Evolutionary conservation across 192 early-diverging fungal genomes (phyloP).

Genomic region (Dimargaris cristalligena): DNA sequence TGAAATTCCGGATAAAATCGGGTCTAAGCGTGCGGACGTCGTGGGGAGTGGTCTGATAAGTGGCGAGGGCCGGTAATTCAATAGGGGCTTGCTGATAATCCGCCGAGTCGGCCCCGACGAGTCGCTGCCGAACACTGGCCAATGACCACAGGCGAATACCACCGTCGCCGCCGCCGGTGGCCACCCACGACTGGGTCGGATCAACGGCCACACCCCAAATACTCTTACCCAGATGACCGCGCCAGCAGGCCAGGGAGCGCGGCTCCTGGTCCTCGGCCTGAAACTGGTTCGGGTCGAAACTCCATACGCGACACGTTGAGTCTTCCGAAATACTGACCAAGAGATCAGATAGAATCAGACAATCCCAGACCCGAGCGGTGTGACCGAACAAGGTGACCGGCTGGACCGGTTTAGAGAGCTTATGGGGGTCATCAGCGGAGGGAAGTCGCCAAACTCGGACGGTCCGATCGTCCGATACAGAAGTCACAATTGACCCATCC

Average conservation of each 20-base stretch:
- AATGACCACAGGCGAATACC: constrained; percentile 61
- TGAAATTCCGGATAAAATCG: constrained; percentile 34
- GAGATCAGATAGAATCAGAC: constrained; percentile 33
- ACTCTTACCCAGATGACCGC: constrained; percentile 63
- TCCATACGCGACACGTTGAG: constrained; percentile 66
- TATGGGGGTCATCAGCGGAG: constrained; percentile 7
- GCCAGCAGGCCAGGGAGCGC: constrained; percentile 48
- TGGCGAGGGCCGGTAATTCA: constrained; percentile 11
- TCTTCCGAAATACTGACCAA: constrained; percentile 63
- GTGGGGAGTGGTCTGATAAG: constrained; percentile 12
- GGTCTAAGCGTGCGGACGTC: neutral
- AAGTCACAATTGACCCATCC: constrained; percentile 36
- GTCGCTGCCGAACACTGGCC: neutral
- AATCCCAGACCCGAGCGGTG: constrained; percentile 63
- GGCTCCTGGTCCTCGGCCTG: constrained; percentile 21
- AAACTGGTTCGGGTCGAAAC: constrained; percentile 13
- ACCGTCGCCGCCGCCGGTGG: constrained; percentile 66
- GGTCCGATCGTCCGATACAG: constrained; percentile 72
- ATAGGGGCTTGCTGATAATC: constrained; percentile 13
- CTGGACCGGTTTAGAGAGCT: constrained; percentile 11
- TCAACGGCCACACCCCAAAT: constrained; percentile 63
- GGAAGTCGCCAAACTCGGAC: constrained; percentile 46
- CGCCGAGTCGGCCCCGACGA: constrained; percentile 17
- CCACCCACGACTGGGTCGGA: constrained; percentile 30
- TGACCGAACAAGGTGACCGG: constrained; percentile 47